A percentile compares a stretch with the other conserved stretches of the same genome.
Conservation (phyloP, 2,329 filamentous ascomycete genomes). For the Pestalotiopsis sp. region DNA sequence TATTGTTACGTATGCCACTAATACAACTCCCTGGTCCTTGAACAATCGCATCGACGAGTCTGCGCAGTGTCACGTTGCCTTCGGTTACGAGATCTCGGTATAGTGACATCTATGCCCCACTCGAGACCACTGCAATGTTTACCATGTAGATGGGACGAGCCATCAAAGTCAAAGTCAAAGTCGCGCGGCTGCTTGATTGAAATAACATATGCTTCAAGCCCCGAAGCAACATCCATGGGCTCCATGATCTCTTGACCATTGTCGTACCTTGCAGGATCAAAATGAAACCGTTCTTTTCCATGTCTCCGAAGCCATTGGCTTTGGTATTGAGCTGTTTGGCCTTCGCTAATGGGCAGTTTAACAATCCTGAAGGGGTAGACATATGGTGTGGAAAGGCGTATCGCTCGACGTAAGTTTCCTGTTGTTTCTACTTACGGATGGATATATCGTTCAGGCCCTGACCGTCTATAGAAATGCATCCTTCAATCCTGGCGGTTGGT, state of each 20-base stretch:
- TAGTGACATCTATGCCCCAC: conserved; percentile 1
- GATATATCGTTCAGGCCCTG: neutral
- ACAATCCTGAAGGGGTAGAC: conserved; percentile 44
- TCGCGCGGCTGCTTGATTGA: neutral
- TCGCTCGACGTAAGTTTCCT: conserved; percentile 33
- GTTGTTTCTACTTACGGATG: neutral
- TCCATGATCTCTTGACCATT: neutral
- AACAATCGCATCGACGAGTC: too few relatives aligned
- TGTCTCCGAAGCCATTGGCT: neutral
- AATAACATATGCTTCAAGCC: neutral
- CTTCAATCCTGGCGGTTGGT: conserved; percentile 49
- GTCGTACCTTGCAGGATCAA: neutral
- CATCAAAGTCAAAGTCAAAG: neutral
- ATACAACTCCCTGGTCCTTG: neutral
- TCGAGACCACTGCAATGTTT: neutral
- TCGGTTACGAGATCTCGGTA: neutral
- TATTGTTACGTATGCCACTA: conserved; percentile 1
- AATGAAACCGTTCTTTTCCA: neutral
- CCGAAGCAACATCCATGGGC: neutral
- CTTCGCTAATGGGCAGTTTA: conserved; percentile 26
- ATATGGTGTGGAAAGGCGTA: conserved; percentile 54
- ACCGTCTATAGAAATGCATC: conserved; percentile 39
- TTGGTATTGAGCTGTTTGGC: neutral
- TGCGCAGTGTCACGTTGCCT: neutral
- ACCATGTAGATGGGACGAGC: neutral